These are phyloP conservation scores for Coleophoma crateriformis DNA, from an alignment of 2,329 filamentous ascomycete genomes.

Conservation along the genomic window DNA sequence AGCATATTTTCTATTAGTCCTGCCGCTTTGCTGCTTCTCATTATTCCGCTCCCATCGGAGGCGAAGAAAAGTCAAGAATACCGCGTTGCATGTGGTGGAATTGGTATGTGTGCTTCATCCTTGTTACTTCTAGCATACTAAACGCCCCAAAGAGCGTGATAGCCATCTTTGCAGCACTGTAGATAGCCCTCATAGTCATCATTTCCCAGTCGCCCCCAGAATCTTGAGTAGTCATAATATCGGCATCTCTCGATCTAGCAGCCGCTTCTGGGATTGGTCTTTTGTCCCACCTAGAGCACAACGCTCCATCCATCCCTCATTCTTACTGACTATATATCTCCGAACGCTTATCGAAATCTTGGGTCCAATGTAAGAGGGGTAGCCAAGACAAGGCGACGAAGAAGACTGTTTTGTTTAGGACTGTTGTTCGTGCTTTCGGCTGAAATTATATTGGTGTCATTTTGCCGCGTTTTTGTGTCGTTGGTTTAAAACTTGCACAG, in stretches of 20 bases:
- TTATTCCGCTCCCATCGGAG: background rate
- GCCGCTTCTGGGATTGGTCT: background rate
- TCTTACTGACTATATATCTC: background rate
- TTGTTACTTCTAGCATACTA: too few relatives aligned
- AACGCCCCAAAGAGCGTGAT: background rate
- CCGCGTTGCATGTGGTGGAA: background rate
- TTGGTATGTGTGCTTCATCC: background rate
- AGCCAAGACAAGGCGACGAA: too few relatives aligned
- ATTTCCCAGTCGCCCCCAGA: too few relatives aligned
- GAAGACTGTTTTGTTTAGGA: background rate
- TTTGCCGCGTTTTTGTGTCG: background rate
- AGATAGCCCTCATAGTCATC: background rate
- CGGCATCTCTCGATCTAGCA: background rate
- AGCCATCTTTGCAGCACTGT: background rate
- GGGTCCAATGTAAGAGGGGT: background rate
- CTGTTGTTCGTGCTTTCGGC: background rate
- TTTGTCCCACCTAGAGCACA: slow-evolving; percentile 2
- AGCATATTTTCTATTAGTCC: background rate
- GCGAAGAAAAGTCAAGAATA: background rate
- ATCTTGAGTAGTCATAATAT: background rate
- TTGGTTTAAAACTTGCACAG: background rate
- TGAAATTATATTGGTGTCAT: background rate
- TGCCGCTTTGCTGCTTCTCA: background rate
- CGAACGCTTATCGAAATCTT: background rate
- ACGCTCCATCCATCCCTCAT: background rate